Conservation (phyloP, 352 stramenopile species). For the Globisporangium spiculum region DNA sequence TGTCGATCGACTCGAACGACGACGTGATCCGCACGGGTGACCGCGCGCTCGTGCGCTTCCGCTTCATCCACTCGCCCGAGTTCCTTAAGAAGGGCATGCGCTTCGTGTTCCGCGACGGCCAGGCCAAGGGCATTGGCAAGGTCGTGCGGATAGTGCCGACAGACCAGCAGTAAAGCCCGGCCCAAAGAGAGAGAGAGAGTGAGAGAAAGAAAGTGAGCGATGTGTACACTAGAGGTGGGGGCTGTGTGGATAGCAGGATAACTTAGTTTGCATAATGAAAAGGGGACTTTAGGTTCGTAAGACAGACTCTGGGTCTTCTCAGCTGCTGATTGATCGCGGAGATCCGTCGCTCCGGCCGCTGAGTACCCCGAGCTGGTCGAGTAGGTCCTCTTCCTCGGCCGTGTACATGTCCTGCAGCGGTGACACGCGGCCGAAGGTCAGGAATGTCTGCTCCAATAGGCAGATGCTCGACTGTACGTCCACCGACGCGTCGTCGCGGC, state of each 20-base stretch:
- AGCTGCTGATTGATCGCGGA: background rate
- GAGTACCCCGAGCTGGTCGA: conserved; percentile 38
- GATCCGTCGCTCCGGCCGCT: conserved; percentile 22
- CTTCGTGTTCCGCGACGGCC: conserved; percentile 98
- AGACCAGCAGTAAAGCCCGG: conserved; percentile 17
- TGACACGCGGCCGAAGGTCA: conserved; percentile 46
- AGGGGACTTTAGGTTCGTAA: background rate
- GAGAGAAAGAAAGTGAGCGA: background rate
- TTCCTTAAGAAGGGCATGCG: conserved; percentile 95
- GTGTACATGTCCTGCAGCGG: conserved; percentile 79
- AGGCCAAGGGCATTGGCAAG: conserved; percentile 96
- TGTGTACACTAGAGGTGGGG: conserved; percentile 17
- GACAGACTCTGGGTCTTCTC: background rate
- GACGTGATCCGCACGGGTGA: conserved; percentile 90
- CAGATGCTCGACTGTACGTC: conserved; percentile 71
- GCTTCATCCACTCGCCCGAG: conserved; percentile 91
- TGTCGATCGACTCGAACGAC: conserved; percentile 79
- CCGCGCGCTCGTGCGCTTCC: conserved; percentile 85
- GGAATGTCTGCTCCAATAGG: conserved; percentile 62
- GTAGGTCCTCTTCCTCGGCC: conserved; percentile 68
- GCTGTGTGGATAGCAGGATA: conserved; percentile 3
- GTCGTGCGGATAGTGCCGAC: conserved; percentile 70
- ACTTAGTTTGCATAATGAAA: conserved; percentile 1
- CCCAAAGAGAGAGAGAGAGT: background rate
- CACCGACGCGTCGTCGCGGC: conserved; percentile 42